phyloP scores from a whole-genome alignment of 495 filamentous ascomycete species.

The Trichoderma erinaceum region DNA sequence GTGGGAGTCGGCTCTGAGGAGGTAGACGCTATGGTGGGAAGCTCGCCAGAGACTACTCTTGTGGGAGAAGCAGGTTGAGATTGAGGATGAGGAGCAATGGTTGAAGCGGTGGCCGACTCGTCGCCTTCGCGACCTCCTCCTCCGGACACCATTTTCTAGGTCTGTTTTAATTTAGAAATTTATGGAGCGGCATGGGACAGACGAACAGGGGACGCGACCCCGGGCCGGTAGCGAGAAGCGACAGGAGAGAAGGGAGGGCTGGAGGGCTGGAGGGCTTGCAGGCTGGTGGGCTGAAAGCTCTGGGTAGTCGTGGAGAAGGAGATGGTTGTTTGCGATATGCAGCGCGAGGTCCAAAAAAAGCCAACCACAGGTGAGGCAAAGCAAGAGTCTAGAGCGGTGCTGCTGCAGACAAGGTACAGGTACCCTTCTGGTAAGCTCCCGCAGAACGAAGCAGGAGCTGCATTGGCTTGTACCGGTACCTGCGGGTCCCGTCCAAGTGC shows the following conservation, averaged over 20 bases:
- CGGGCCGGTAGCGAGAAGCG: not conserved
- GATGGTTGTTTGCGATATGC: slow-evolving; percentile 5
- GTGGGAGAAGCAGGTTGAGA: slow-evolving; percentile 12
- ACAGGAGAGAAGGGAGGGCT: slow-evolving; percentile 11
- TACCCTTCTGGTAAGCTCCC: not conserved
- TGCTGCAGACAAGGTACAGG: not conserved
- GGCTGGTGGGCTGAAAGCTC: not conserved
- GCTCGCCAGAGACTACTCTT: not conserved
- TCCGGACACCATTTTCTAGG: slow-evolving; percentile 6
- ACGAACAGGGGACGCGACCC: slow-evolving; percentile 7
- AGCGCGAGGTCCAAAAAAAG: not conserved
- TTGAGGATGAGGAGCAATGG: slow-evolving; percentile 2
- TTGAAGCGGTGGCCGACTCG: not conserved
- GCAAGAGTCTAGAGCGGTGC: not conserved
- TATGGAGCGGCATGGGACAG: slow-evolving; percentile 10
- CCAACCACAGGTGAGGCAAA: not conserved
- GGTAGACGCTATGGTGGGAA: not conserved
- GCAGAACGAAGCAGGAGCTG: not conserved
- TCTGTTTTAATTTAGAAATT: slow-evolving; percentile 6
- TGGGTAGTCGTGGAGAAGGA: not conserved
- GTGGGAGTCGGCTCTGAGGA: not conserved
- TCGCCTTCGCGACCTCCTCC: slow-evolving; percentile 1
- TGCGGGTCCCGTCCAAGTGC: not conserved
- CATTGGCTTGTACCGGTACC: not conserved
- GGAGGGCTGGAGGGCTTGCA: not conserved